Evolutionary conservation across 306 rosid species (phyloP), one percentile per base, ranked within the genome.

Genomic region (Bauhinia variegata): DNA sequence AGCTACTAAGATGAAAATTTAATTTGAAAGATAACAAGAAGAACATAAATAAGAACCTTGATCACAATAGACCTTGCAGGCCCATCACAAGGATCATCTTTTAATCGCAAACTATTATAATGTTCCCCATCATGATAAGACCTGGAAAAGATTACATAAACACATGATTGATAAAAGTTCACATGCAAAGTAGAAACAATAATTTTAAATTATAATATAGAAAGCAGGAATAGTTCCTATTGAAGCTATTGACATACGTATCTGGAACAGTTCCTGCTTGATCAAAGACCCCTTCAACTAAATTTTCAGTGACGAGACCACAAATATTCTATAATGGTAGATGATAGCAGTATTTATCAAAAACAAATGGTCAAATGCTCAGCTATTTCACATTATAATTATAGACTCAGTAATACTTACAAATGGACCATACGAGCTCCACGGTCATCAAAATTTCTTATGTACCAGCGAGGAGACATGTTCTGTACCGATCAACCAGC

Each of bases 401-500:
- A 65, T 37, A 53, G 49, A 70, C n/a, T 80, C 60, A 54, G 36
- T 54, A 67, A 33, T 65, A 85, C 96, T 79, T 79, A 89, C 96
- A 89, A 78, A 79, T 89, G 96, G 57, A 85, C 77, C 96, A 89
- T 89, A 30, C 43, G 62, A 71, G 82, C 88, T 77, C 76, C 79
- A 31, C 14, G 33, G 53, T 83, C 87, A 44, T 79, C 84, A 57
- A 81, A 89, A 75, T 89, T 89, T 76, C 85, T 79, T 56, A 89
- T 77, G 80, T 87, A 89, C 96, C 96, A 89, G 44, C 95, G 91
- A 57, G 96, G 95, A n/a, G 85, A 87, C 86, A 84, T 83, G 76
- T 70, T 85, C 96, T 89, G 84, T 63, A 85, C 37, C 23, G 72
- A 54, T 47, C 58, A 60, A 81, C 59, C 58, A 62, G 42, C 33